Base-by-base conservation (phyloP, 305 asterid genomes). In the Rubia balearica region DNA sequence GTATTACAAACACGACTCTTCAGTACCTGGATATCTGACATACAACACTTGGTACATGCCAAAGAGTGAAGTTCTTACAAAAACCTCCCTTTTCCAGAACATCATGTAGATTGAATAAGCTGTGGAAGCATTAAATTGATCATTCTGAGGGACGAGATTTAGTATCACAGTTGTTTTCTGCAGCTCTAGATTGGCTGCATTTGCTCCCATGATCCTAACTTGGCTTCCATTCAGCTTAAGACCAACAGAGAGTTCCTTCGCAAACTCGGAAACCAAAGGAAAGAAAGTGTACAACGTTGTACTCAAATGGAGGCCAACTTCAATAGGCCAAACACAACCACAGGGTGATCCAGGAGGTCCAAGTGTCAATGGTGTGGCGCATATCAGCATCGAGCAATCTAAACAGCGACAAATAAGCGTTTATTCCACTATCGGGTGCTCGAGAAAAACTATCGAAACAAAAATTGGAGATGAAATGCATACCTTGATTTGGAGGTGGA, bases 181-280 rank as follows among this genome's bases (percentile, higher is more conserved):
- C 27, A 83, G 85, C 74, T 87, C 88, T 65, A 85, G 85, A 41
- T 77, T 84, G n/a, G 86, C 95, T 68, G 92, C 90, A 78, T 91
- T 90, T 42, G 98, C 99, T 77, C 96, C 99, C 87, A 85, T 84
- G 43, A 94, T 84, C 69, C 95, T 95, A 33, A 91, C 98, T 85
- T 94, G 98, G 66, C 91, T 87, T 72, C 69, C 85, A 68, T 87
- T 73, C 60, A 94, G 66, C 3, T 68, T 81, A 74, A 85, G 73
- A 27, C 86, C 49, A 0, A 70, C 45, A 11, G 98, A 81, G 42
- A 94, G 83, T 77, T 85, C 96, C 68, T 78, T 79, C 13, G 95
- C 83, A 40, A 94, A 91, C 77, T 85, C 86, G 6, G 90, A 74
- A 38, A 94, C 90, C 81, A 86, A 65, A 0, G 97, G 91, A 74